Percentiles rank a stretch among this genome's conserved stretches.
These are phyloP conservation scores for Scalesia atractyloides DNA, from an alignment of 129 eudicot genomes.

Conservation along the genomic window DNA sequence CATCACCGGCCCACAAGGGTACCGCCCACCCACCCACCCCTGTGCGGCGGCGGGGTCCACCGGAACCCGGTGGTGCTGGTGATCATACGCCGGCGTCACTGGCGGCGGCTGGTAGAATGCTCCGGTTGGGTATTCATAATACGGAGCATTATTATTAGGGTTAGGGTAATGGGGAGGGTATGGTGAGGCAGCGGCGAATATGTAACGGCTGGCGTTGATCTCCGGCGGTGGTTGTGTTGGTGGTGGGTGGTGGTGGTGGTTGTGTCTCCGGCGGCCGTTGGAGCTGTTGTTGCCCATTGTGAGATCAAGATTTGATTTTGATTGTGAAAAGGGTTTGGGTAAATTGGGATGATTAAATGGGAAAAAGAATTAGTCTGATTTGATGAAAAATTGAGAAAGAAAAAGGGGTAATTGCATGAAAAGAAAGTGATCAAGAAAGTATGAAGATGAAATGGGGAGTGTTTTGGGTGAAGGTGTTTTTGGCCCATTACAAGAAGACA, in stretches of 20 bases:
- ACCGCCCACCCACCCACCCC: constrained; percentile 69
- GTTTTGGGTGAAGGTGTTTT: not conserved
- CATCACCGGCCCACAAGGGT: constrained; percentile 72
- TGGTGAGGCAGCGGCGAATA: constrained; percentile 81
- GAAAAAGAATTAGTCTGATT: not conserved
- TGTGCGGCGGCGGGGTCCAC: too few relatives aligned
- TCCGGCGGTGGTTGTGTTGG: constrained; percentile 61
- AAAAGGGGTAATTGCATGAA: not conserved
- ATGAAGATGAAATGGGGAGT: constrained; percentile 20
- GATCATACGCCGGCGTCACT: not conserved
- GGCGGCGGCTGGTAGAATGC: constrained; percentile 56
- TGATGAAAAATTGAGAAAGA: not conserved
- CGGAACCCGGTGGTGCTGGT: constrained; percentile 23
- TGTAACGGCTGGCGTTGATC: constrained; percentile 53
- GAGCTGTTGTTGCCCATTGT: constrained; percentile 62
- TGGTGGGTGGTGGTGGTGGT: constrained; percentile 44
- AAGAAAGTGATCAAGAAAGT: constrained; percentile 7
- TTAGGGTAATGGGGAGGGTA: constrained; percentile 66
- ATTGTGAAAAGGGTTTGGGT: not conserved
- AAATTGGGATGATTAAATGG: not conserved
- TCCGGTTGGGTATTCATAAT: constrained; percentile 62
- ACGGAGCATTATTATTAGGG: constrained; percentile 52
- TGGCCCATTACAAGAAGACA: too few relatives aligned
- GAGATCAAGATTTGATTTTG: constrained; percentile 1
- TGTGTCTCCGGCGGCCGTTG: constrained; percentile 55